phyloP scores from a whole-genome alignment of 495 filamentous ascomycete genomes.

The Aspergillus hancockii region DNA sequence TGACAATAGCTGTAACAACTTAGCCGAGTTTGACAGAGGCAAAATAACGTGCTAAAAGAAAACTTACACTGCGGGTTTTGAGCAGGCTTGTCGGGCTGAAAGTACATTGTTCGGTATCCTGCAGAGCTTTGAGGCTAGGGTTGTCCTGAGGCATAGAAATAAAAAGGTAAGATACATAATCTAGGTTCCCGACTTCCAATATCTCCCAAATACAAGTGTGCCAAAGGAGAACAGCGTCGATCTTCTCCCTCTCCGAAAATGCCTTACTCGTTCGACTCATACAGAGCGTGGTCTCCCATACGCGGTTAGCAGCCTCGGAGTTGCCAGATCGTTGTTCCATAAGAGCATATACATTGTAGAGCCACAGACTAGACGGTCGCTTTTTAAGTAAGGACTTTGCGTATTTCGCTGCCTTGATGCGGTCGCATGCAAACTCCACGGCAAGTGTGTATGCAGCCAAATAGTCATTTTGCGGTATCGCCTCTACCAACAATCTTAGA shows the following conservation, averaged over 20 bases:
- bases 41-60: neutral
- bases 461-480: slow-evolving; percentile 40
- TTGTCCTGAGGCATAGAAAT: slow-evolving; percentile 39
- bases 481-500: slow-evolving; percentile 57
- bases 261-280: slow-evolving; percentile 42
- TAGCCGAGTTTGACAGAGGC: slow-evolving; percentile 8
- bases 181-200: slow-evolving; percentile 48
- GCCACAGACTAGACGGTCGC: slow-evolving; percentile 59
- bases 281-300: slow-evolving; percentile 65
- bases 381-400: slow-evolving; percentile 73
- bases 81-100: slow-evolving; percentile 49
- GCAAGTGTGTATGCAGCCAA: slow-evolving; percentile 74
- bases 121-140: slow-evolving; percentile 24
- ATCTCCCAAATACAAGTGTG: slow-evolving; percentile 72
- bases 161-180: slow-evolving; percentile 49
- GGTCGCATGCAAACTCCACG: slow-evolving; percentile 61
- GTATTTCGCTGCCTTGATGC: slow-evolving; percentile 60
- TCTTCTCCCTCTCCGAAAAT: slow-evolving; percentile 36
- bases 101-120: slow-evolving; percentile 15
- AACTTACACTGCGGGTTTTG: slow-evolving; percentile 53
- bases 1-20: slow-evolving; percentile 50
- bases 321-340: slow-evolving; percentile 65
- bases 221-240: slow-evolving; percentile 61
- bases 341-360: slow-evolving; percentile 80
- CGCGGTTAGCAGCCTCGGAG: slow-evolving; percentile 53